Conservation (phyloP, 306 rosid genomes). For the Malus orientalis region DNA sequence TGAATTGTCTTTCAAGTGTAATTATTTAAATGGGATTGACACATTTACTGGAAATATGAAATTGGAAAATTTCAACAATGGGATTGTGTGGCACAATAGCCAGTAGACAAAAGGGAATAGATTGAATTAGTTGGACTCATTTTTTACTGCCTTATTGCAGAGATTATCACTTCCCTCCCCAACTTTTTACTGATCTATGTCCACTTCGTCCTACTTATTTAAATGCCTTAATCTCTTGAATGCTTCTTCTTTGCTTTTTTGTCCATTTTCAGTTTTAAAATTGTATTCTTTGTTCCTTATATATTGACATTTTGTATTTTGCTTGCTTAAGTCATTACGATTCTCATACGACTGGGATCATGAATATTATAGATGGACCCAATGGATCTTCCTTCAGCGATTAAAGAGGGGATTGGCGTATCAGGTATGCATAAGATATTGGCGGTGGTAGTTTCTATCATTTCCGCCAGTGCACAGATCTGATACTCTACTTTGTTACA, state of each 20-base stretch:
- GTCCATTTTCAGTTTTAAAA: background rate
- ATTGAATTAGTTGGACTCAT: slow-evolving; percentile 9
- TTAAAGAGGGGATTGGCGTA: slow-evolving; percentile 87
- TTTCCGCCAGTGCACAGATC: slow-evolving; percentile 5
- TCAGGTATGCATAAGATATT: slow-evolving; percentile 46
- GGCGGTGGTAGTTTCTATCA: slow-evolving; percentile 5
- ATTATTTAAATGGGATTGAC: too few species aligned
- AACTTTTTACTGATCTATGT: too few species aligned
- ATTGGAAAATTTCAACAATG: slow-evolving; percentile 13
- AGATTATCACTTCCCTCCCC: too few species aligned
- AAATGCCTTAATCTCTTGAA: too few species aligned
- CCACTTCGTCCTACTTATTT: too few species aligned
- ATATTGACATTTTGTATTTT: slow-evolving; percentile 14
- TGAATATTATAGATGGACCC: slow-evolving; percentile 95
- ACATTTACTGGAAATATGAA: background rate
- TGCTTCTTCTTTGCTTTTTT: too few species aligned
- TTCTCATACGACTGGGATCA: slow-evolving; percentile 97
- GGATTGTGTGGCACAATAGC: slow-evolving; percentile 4
- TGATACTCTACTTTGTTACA: slow-evolving; percentile 9
- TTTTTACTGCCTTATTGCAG: slow-evolving; percentile 9
- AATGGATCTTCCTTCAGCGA: slow-evolving; percentile 91
- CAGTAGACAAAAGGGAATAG: background rate
- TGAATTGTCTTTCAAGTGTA: too few species aligned
- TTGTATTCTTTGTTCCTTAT: slow-evolving; percentile 17
- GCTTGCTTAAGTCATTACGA: slow-evolving; percentile 74